These are phyloP conservation scores for Clitoria ternatea DNA, from an alignment of 306 rosid genomes.

Conservation along the genomic window DNA sequence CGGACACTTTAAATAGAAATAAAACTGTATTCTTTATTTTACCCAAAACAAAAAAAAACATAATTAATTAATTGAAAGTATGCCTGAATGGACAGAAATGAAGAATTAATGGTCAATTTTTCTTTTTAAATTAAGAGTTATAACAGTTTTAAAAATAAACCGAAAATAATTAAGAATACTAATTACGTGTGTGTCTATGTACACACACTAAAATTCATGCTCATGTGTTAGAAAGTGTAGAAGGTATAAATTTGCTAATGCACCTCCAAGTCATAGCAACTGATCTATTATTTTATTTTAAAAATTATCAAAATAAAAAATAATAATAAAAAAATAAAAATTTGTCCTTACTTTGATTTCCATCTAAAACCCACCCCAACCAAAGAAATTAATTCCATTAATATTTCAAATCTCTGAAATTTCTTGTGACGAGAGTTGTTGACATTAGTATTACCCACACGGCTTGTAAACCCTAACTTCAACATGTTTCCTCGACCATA, in stretches of 20 bases:
- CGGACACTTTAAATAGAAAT: no score
- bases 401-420: slow-evolving; percentile 4
- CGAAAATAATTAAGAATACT: background rate
- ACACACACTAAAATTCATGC: no score
- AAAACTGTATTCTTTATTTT: no score
- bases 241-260: no score
- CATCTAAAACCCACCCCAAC: background rate
- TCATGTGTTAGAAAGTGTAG: no score
- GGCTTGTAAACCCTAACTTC: slow-evolving; percentile 27
- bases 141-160: background rate
- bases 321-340: background rate
- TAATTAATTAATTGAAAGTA: no score
- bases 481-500: background rate
- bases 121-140: background rate
- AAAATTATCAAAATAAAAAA: background rate
- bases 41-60: no score
- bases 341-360: background rate
- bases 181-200: no score
- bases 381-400: background rate
- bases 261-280: no score
- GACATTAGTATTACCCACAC: background rate
- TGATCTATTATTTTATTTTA: background rate
- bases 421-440: slow-evolving; percentile 9
- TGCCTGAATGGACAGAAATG: background rate
- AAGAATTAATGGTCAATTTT: background rate